phyloP scores from a whole-genome alignment of 495 filamentous ascomycete species.

The Aspergillus baeticus region DNA sequence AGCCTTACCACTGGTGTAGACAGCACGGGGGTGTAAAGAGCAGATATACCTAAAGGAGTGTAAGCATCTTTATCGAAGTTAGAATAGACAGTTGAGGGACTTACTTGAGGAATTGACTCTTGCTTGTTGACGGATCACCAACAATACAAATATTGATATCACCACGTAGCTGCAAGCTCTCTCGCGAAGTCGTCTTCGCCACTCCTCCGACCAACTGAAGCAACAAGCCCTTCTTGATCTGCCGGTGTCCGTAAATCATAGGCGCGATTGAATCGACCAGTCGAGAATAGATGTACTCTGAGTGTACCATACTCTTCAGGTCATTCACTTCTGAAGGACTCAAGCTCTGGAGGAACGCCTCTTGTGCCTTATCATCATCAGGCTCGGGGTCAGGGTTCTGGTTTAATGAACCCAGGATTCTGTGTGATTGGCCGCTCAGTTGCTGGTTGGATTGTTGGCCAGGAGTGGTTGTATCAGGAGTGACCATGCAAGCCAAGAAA shows the following conservation, averaged over 20 bases:
- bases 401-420: constrained; percentile 79
- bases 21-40: constrained; percentile 89
- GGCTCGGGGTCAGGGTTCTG: constrained; percentile 66
- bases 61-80: neutral
- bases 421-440: constrained; percentile 67
- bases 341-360: constrained; percentile 80
- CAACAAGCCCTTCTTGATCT: constrained; percentile 96
- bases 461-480: constrained; percentile 79
- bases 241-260: constrained; percentile 94
- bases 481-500: constrained; percentile 97
- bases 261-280: constrained; percentile 94
- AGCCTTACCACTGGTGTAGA: constrained; percentile 97
- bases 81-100: constrained; percentile 13
- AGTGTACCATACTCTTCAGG: constrained; percentile 88
- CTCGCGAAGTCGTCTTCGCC: constrained; percentile 74
- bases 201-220: constrained; percentile 93
- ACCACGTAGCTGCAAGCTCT: constrained; percentile 90
- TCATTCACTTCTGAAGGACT: constrained; percentile 85
- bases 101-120: constrained; percentile 94
- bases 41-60: constrained; percentile 67
- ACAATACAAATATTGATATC: constrained; percentile 99
- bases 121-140: constrained; percentile 95
- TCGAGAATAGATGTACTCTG: constrained; percentile 90
- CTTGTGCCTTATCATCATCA: constrained; percentile 80
- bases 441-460: constrained; percentile 65